Percentiles rank a stretch among this genome's conserved stretches.
phyloP scores from a whole-genome alignment of 2,329 filamentous ascomycete genomes.

The Hymenoscyphus repandus region DNA sequence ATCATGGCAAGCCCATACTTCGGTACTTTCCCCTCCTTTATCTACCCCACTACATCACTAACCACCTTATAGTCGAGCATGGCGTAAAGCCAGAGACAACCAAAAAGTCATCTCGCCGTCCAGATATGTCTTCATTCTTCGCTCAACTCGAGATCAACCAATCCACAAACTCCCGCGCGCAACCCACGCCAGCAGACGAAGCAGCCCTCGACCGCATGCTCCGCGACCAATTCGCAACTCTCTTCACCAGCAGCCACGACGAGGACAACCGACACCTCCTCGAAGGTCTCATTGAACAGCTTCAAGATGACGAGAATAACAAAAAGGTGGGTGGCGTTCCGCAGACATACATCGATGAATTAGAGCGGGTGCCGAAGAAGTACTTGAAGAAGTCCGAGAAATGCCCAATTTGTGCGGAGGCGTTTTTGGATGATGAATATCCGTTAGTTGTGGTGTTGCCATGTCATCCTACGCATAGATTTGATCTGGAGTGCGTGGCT shows the following conservation, averaged over 20 bases:
- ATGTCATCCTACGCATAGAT: slow-evolving; percentile 52
- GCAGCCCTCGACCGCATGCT: slow-evolving; percentile 53
- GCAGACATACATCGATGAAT: slow-evolving; percentile 53
- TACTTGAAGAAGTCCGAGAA: slow-evolving; percentile 43
- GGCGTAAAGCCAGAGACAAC: slow-evolving; percentile 42
- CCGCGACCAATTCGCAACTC: slow-evolving; percentile 51
- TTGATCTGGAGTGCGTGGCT: slow-evolving; percentile 63
- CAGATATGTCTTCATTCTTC: slow-evolving; percentile 62
- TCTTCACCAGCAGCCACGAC: slow-evolving; percentile 40
- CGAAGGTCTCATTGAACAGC: slow-evolving; percentile 39
- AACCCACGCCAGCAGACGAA: slow-evolving; percentile 55
- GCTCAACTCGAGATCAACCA: slow-evolving; percentile 43
- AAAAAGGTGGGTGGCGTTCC: slow-evolving; percentile 47
- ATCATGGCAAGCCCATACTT: slow-evolving; percentile 53
- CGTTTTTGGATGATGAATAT: slow-evolving; percentile 56
- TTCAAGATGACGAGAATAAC: slow-evolving; percentile 51
- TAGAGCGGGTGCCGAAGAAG: slow-evolving; percentile 54
- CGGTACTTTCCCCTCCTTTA: slow-evolving; percentile 33
- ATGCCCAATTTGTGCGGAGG: slow-evolving; percentile 60
- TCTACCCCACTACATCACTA: slow-evolving; percentile 9
- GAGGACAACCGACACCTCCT: slow-evolving; percentile 41
- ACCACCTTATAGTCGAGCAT: slow-evolving; percentile 51
- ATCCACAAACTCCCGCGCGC: slow-evolving; percentile 49
- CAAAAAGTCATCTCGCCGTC: slow-evolving; percentile 38
- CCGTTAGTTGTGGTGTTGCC: slow-evolving; percentile 60